Base-by-base conservation (phyloP, 345 rosid genomes). In the Gossypium turneri region DNA sequence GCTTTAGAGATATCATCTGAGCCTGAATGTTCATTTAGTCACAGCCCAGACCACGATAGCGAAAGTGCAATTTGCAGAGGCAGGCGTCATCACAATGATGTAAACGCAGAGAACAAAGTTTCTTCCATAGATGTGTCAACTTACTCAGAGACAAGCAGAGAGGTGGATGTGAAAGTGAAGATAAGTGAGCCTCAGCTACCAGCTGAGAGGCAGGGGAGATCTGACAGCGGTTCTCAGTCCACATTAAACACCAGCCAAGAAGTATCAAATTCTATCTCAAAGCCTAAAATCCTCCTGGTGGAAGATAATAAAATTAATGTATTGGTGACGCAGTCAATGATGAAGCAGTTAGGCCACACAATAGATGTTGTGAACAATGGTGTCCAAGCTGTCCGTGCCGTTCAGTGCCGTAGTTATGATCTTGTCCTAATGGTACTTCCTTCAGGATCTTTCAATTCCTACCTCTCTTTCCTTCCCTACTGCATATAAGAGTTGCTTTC, bases 221-320 rank as follows among this genome's bases (percentile, higher is more conserved):
- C 82, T 1, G 79, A 76, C 34, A 62, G 17, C 66, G 59, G 34
- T 70, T 82, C 82, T 43, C 83, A 74, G 61, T 22, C 76, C 62
- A 65, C 67, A 50, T 75, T 83, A 17, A 44, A 56, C 4, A 60
- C 76, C 75, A 65, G 70, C 27, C 66, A 76, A 68, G 84, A 77
- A 84, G 73, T 22, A 76, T 38, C 70, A 41, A 53, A 79, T 67
- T 19, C 85, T 43, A 78, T 72, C 19, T n/a, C 81, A 56, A 84
- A 76, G 81, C 97, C 98, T 25, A 91, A 85, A 87, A 92, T 94
- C 70, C 91, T 94, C 59, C 94, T 94, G n/a, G 98, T 90, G 56
- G 98, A 94, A 86, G 98, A 94, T 79, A 92, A 92, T 82, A 92
- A 88, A 82, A 90, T 92, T 75, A 94, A 94, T 80, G 88, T 92